Evolutionary conservation across 164 flowering plant genomes (phyloP), one percentile per base, ranked within the genome.

Genomic region (Magnolia sinica): DNA sequence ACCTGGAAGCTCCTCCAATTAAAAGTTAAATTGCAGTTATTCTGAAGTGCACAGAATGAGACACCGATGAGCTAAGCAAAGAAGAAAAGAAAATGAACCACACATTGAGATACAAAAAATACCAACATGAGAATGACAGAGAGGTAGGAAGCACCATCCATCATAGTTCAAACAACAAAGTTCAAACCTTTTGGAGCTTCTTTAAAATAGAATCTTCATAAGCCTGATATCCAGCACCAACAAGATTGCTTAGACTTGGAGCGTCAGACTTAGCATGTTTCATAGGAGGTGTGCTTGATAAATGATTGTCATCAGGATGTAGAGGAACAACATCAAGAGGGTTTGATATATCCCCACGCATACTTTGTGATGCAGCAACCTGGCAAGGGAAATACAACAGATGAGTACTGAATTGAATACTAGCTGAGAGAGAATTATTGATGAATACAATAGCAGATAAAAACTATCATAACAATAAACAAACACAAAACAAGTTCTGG

Each of bases 321-420:
- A 91, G 85, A 74, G 96, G 97, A 70, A 87, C 68, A 74, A 95
- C 94, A 24, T 89, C 82, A 70, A 95, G 78, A 59, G 97, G 95
- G 82, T 92, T 90, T 51, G 88, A 85, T 50, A 88, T 83, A 82
- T 85, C 86, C 8, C 97, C 98, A 71, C 81, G 80, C 29, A 88
- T 76, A 76, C 59, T 81, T 69, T 86, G 83, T 55, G 87, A 81
- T 19, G 94, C 92, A 76, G 94, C 90, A 83, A 76, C 87, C 98
- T 94, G 70, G 24, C 63, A 83, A 82, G 70, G 11, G 55, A 78
- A 31, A 72, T 0, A 27, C 8, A 22, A 59, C 51, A 9, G 4
- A 64, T 50, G 3, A 71, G 68, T 69, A 68, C n/a, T 8, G 37
- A 52, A 16, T 55, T 11, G 14, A 13, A 11, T 55, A 55, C 13